A percentile compares a stretch with the other conserved stretches of the same genome.
Evolutionary conservation across 768 basidiomycete genomes (phyloP).

Genomic region (Leccinum subgranulosum): DNA sequence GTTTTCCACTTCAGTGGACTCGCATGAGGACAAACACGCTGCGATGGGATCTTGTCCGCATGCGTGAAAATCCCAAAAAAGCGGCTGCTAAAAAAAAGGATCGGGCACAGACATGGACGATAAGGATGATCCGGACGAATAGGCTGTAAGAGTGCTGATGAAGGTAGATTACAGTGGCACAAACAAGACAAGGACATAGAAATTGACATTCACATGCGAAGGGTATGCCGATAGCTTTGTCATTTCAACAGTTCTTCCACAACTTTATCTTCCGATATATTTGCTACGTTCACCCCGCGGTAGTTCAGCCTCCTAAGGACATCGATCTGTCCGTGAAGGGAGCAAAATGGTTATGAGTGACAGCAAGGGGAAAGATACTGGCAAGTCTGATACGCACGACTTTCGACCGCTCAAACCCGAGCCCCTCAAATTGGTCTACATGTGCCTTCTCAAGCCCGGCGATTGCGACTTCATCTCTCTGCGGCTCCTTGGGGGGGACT

Average conservation of each 20-base stretch:
- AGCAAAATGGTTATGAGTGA: slow-evolving; percentile 1
- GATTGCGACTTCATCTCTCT: slow-evolving; percentile 50
- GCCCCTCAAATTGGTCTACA: slow-evolving; percentile 77
- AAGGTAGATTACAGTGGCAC: slow-evolving; percentile 26
- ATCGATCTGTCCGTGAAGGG: slow-evolving; percentile 58
- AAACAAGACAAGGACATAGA: slow-evolving; percentile 23
- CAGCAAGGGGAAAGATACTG: too few relatives aligned
- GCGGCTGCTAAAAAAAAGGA: neutral
- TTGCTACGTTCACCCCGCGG: slow-evolving; percentile 74
- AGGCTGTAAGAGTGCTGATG: slow-evolving; percentile 11
- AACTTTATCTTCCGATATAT: slow-evolving; percentile 78
- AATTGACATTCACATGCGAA: slow-evolving; percentile 20
- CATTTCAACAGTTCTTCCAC: slow-evolving; percentile 82
- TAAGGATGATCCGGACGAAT: slow-evolving; percentile 16
- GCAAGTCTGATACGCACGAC: slow-evolving; percentile 58
- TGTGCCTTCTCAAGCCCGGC: slow-evolving; percentile 83
- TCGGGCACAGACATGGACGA: slow-evolving; percentile 7
- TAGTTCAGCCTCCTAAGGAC: slow-evolving; percentile 87
- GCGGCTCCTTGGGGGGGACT: slow-evolving; percentile 26
- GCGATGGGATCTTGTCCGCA: slow-evolving; percentile 7
- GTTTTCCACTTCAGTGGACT: slow-evolving; percentile 3
- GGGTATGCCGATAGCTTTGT: slow-evolving; percentile 27
- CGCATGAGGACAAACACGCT: slow-evolving; percentile 4
- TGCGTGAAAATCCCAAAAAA: slow-evolving; percentile 4
- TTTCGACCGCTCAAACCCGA: slow-evolving; percentile 81